Evolutionary conservation across 768 basidiomycete species (phyloP), one percentile per base, ranked within the genome.

Genomic region (Stropharia rugosoannulata): DNA sequence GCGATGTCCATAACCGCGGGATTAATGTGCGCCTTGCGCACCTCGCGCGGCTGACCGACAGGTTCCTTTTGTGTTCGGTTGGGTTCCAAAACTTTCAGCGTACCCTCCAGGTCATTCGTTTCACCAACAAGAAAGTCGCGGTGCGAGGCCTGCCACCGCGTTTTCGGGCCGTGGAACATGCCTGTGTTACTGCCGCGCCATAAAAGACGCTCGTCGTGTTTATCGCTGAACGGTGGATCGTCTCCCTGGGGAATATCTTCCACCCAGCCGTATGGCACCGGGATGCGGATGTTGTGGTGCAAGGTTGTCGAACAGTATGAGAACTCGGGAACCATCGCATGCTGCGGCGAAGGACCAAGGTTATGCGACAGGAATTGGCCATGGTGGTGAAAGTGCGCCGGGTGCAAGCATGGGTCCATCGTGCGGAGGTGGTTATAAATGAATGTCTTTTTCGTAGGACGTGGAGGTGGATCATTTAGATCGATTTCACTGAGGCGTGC

Each of bases 151-250:
- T 66, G 51, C 87, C 86, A 87, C 5, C 71, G 70, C 7, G 75
- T 70, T 1, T 60, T 51, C 1, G 64, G 52, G 12, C 69, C 62
- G 36, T 80, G 76, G 49, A 61, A 71, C 16, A 83, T 86, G 9
- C 90, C 90, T 0, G 90, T 90, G 43, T 83, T 88, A 40, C 81
- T 81, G 3, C 90, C 90, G 39, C 90, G 76, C 90, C 90, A 92
- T 39, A 83, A 73, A 15, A 90, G 59, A 3, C 81, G 72, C 56
- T 86, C 82, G 64, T 87, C 80, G 1, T 70, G 27, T 71, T 87
- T 91, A 32, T 80, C 74, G 13, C 84, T 80, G 82, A 86, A 93
- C 0, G 75, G 76, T 8, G 85, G 80, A 66, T 90, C 83, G 59
- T 84, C 73, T 2, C 66, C 71, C 5, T 75, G 70, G 9, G 64